Base-by-base conservation (phyloP, 1,284 basidiomycete genomes). In the Mycena sp. region DNA sequence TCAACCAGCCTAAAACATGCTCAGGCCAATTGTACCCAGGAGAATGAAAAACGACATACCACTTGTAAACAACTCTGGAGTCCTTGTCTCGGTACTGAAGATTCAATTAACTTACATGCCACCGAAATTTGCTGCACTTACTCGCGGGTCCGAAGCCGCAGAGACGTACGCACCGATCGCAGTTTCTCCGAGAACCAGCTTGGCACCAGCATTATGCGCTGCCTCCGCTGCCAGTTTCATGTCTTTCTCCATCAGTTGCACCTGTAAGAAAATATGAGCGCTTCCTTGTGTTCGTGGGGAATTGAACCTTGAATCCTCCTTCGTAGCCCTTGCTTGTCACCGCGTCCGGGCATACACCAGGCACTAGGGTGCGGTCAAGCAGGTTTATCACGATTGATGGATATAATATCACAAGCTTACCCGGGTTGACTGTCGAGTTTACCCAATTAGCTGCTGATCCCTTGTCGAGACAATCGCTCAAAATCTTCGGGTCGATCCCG, bases 161-260 rank as follows among this genome's bases (percentile, higher is more conserved):
- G 80, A 79, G 25, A 76, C 67, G 71, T 85, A 85, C 25, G 82
- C 82, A 11, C 74, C 73, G 25, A 84, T 74, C 3, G 81, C 81
- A 1, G 78, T 80, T 44, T 83, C 78, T 46, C 77, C 82, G n/a
- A 85, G 71, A 6, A 83, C 79, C 9, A 85, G 74, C 60, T 79
- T 81, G 22, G 81, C 83, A 41, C 76, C 79, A 7, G 82, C 81
- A 66, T 80, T 72, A 54, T 77, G 75, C 8, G 83, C 82, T 25
- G 82, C 81, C 25, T 79, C 77, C 3, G 81, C 77, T 2, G 83
- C 83, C 37, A 85, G 76, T 14, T 75, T 73, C 76, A 84, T 80
- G 60, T 84, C 83, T 74, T 84, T 85, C 74, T 83, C 84, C 83
- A 84, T 84, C 46, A 84, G 64, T 63, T 84, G 81, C 11, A 84